phyloP scores from a whole-genome alignment of 2,329 filamentous ascomycete species.

The Fusarium aywerte region DNA sequence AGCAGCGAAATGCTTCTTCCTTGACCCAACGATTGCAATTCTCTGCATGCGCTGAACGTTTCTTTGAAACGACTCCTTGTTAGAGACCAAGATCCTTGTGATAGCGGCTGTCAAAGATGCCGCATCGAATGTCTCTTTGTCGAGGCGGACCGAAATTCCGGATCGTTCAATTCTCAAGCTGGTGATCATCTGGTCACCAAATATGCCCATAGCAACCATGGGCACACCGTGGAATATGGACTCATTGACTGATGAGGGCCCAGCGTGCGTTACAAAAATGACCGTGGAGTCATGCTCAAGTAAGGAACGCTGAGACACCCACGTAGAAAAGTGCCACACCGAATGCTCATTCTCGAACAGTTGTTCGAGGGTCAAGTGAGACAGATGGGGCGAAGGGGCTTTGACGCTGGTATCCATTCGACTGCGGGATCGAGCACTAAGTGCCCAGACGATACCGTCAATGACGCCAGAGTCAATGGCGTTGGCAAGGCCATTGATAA shows the following conservation, averaged over 20 bases:
- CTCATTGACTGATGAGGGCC: constrained; percentile 5
- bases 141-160: background rate
- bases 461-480: background rate
- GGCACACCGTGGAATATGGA: constrained; percentile 8
- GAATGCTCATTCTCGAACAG: background rate
- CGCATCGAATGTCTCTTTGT: background rate
- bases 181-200: constrained; percentile 4
- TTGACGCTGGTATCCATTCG: background rate
- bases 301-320: background rate
- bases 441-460: background rate
- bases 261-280: constrained; percentile 4
- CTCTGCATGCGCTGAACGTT: background rate
- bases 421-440: background rate
- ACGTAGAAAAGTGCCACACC: constrained; percentile 2
- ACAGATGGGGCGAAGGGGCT: background rate
- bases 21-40: background rate
- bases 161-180: background rate
- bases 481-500: background rate
- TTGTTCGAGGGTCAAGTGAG: background rate
- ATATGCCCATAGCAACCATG: constrained; percentile 5
- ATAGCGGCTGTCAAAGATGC: background rate
- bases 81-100: background rate
- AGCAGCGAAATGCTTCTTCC: constrained; percentile 3
- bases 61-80: background rate
- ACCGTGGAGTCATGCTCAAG: background rate